Conservation (phyloP, 495 filamentous ascomycete genomes). For the Mytilinidion resinicola region DNA sequence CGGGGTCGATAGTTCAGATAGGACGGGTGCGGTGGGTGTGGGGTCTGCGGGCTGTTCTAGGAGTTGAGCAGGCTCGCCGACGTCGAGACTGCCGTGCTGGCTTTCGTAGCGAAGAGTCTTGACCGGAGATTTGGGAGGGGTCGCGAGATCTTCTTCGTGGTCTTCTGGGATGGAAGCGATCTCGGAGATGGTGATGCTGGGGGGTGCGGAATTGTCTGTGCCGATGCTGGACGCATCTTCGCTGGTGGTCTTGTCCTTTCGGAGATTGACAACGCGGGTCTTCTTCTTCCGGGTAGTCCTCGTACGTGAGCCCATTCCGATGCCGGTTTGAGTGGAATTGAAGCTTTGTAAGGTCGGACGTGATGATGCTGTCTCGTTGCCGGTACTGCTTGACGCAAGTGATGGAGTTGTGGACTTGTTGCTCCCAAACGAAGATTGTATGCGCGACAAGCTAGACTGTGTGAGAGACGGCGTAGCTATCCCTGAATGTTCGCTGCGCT, state of each 20-base stretch:
- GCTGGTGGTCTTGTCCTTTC: slow-evolving; percentile 47
- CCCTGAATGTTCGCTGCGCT: slow-evolving; percentile 59
- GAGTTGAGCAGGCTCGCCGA: slow-evolving; percentile 6
- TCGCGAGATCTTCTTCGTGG: slow-evolving; percentile 49
- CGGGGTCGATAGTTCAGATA: slow-evolving; percentile 23
- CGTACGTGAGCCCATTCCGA: slow-evolving; percentile 60
- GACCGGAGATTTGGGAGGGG: slow-evolving; percentile 40
- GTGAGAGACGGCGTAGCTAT: slow-evolving; percentile 34
- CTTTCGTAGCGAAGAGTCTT: slow-evolving; percentile 34
- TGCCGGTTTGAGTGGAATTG: slow-evolving; percentile 46
- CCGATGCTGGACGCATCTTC: slow-evolving; percentile 27
- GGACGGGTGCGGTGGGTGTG: slow-evolving; percentile 34
- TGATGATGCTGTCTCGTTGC: slow-evolving; percentile 17
- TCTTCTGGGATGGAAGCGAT: slow-evolving; percentile 44
- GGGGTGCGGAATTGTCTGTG: slow-evolving; percentile 34
- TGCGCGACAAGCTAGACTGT: slow-evolving; percentile 31
- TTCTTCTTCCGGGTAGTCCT: slow-evolving; percentile 72
- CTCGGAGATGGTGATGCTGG: slow-evolving; percentile 46
- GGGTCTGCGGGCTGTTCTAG: slow-evolving; percentile 2
- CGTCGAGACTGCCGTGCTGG: slow-evolving; percentile 15
- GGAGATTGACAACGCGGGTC: slow-evolving; percentile 87
- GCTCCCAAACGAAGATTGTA: slow-evolving; percentile 33
- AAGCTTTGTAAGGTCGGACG: slow-evolving; percentile 17
- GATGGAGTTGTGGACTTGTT: slow-evolving; percentile 24
- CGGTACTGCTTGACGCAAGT: slow-evolving; percentile 24